These are phyloP conservation scores for Calamus simplicifolius DNA, from an alignment of 176 grass and related monocot species.

Conservation along the genomic window DNA sequence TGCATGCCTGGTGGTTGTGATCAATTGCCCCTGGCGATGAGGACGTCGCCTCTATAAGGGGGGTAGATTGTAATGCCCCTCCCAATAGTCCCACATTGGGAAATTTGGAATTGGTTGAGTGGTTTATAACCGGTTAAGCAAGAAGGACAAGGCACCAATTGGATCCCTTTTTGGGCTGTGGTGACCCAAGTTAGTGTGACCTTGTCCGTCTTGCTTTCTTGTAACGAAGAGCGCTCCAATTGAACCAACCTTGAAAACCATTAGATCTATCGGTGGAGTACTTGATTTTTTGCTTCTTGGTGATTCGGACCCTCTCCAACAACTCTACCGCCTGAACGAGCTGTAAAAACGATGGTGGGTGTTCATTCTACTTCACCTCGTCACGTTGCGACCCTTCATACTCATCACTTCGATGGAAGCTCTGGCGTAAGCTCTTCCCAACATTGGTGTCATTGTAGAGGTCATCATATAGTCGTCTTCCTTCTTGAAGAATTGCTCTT, in stretches of 20 bases:
- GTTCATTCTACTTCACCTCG: conserved; percentile 12
- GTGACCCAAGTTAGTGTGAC: too few species aligned
- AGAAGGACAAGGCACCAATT: too few species aligned
- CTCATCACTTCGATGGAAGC: conserved; percentile 12
- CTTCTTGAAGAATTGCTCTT: conserved; percentile 59
- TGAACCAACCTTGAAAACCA: conserved; percentile 1
- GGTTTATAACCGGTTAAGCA: too few species aligned
- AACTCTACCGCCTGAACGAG: conserved; percentile 7
- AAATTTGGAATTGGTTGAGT: too few species aligned
- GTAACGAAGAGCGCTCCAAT: too few species aligned
- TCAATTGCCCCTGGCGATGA: too few species aligned
- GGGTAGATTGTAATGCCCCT: too few species aligned
- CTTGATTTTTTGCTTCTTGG: conserved; percentile 29
- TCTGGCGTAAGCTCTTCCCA: conserved; percentile 14
- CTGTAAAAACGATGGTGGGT: conserved; percentile 3
- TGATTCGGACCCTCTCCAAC: conserved; percentile 48
- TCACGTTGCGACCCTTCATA: background rate
- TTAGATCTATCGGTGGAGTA: conserved; percentile 22
- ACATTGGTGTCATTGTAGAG: conserved; percentile 27
- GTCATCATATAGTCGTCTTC: conserved; percentile 68
- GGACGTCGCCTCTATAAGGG: too few species aligned
- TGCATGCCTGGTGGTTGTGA: too few species aligned
- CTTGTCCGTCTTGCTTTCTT: too few species aligned
- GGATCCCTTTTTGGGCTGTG: too few species aligned
- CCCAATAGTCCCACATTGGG: too few species aligned